These are phyloP conservation scores for Xylariaceae sp. DNA, from an alignment of 2,329 filamentous ascomycete genomes.

Conservation along the genomic window DNA sequence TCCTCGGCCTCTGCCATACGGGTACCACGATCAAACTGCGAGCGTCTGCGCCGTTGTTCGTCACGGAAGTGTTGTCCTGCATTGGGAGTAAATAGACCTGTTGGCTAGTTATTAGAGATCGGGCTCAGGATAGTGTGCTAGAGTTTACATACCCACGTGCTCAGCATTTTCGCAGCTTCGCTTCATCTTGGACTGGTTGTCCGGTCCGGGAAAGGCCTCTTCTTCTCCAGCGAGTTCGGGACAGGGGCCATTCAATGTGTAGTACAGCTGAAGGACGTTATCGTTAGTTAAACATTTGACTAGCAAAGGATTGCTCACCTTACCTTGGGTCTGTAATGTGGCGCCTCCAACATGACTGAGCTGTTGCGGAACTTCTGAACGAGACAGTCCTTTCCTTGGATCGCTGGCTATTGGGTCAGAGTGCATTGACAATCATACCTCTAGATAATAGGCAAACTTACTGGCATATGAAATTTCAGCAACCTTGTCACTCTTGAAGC, in stretches of 20 bases:
- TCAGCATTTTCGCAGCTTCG: conserved; percentile 87
- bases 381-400: conserved; percentile 89
- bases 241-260: conserved; percentile 55
- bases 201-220: conserved; percentile 76
- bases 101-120: conserved; percentile 18
- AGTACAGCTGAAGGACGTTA: conserved; percentile 55
- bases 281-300: neutral
- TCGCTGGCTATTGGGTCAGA: conserved; percentile 61
- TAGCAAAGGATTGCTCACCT: conserved; percentile 21
- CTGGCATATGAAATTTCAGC: conserved; percentile 96
- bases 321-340: conserved; percentile 85
- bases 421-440: neutral
- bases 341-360: conserved; percentile 88
- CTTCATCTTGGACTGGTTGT: conserved; percentile 88
- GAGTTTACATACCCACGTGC: conserved; percentile 71
- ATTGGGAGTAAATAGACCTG: conserved; percentile 81
- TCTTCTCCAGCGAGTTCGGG: conserved; percentile 70
- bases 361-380: conserved; percentile 97
- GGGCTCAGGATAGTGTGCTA: neutral
- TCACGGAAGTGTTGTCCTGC: conserved; percentile 75
- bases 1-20: conserved; percentile 72
- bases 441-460: conserved; percentile 53
- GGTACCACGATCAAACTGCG: conserved; percentile 83
- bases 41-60: conserved; percentile 77
- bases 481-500: conserved; percentile 82